Base-by-base conservation (phyloP, 192 early-diverging fungal species). In the Gorgonomyces haynaldii region DNA sequence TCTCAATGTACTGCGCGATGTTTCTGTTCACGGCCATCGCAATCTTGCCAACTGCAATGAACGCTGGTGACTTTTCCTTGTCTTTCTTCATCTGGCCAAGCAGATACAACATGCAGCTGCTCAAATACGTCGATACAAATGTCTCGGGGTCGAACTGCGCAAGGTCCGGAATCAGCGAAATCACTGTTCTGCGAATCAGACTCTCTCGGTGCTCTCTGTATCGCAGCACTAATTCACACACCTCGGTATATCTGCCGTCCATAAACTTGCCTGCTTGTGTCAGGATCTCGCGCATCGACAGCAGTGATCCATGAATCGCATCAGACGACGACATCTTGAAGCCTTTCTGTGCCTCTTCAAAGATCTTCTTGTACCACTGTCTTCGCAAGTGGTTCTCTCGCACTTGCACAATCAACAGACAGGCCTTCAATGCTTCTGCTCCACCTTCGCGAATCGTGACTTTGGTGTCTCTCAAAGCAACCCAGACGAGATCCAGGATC, bases 231-330 rank as follows among this genome's bases (percentile, higher is more conserved):
- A 78, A 69, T 4, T 91, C 84, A 41, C 82, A 78, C 4, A 85
- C 79, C 22, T 79, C 78, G 30, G 54, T 67, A 52, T 89, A 93
- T 52, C 76, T 70, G 15, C 79, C 70, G 5, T 81, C 75, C 82
- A 96, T 91, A 61, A 87, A 91, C 86, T 79, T 81, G 41, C 82
- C 83, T 32, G 88, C 78, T 52, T 87, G 84, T 35, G 67, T 61
- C 13, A 96, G 61, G 28, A 98, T 60, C 50, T 86, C 88, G 26
- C 82, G 73, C 54, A 81, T 76, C 0, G 81, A 83, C 35, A 98
- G 65, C 16, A 96, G 65, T 25, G 82, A 78, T 1, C 87, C 91
- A 58, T 96, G 92, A n/a, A 82, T 77, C 12, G 79, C 70, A 45
- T 94, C 91, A 3, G 81, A 67, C 32, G 60, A 84, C 20, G 67